Base-by-base conservation (phyloP, 2,329 filamentous ascomycete species). In the Fusarium solani-melongenae region DNA sequence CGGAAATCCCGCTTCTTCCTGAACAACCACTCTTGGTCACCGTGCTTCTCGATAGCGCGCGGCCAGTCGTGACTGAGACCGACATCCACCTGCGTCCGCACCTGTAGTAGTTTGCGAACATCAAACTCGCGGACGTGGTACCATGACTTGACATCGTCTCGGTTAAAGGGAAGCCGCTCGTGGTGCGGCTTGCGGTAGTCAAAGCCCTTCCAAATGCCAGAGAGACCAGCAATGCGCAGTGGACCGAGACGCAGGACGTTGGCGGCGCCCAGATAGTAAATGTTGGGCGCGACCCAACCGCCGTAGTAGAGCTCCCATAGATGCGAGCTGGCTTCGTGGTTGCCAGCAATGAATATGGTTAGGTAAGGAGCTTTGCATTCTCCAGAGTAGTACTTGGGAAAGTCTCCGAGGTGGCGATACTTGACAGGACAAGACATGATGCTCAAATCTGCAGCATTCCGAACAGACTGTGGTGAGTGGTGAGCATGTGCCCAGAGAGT, bases 1-100 rank as follows among this genome's bases (percentile, higher is more conserved):
- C 90, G 87, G 73, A 98, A 96, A 76, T 91, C 87, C 1, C 88
- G 88, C 84, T 98, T 98, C 80, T 86, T 89, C 33, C 84, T 86
- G 80, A 95, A 97, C 2, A 99, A 84, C 46, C 85, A 84, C 56
- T 87, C 83, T 55, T 88, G 84, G 79, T 98, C 88, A 6, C 96
- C 96, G 72, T 91, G 88, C 80, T 90, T 91, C 83, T 98, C 96
- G 62, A 98, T 90, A 1, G 88, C 92, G 58, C 92, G 90, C 1
- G 96, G 96, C 96, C 96, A 99, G 84, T 99, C 96, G 80, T 99
- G 96, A 76, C 95, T 98, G 62, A 99, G 83, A 4, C 95, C 95
- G 51, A 99, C 86, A 75, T 99, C 96, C 39, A 98, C 91, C 79
- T 97, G 96, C 20, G 93, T 94, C n/a, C 91, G 89, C 34, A 98